phyloP scores from a whole-genome alignment of 139 green algal species.

The Coelastrella sp. region DNA sequence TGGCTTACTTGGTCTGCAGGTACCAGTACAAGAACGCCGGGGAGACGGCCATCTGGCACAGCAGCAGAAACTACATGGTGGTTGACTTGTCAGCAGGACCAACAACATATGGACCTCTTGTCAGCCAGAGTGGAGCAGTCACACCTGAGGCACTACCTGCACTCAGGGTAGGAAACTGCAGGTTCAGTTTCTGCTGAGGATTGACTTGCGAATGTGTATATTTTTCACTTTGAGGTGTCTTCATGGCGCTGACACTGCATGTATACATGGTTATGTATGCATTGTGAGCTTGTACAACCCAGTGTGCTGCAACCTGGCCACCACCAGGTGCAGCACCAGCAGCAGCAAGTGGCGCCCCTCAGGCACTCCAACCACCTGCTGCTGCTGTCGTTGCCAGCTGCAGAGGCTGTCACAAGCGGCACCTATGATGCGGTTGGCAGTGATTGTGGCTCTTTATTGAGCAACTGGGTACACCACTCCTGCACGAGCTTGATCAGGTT shows the following conservation, averaged over 20 bases:
- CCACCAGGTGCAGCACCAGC: not conserved
- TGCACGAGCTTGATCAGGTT: constrained; percentile 44
- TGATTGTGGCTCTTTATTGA: not conserved
- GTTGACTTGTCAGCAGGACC: constrained; percentile 46
- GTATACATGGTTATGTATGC: too few relatives aligned
- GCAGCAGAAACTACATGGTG: constrained; percentile 42
- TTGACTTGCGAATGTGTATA: not conserved
- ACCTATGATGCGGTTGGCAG: too few relatives aligned
- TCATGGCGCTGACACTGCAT: too few relatives aligned
- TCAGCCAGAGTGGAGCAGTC: constrained; percentile 19
- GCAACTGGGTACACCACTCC: not conserved
- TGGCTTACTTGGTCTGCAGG: not conserved
- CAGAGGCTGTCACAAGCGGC: not conserved
- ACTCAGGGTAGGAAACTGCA: not conserved
- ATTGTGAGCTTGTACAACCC: too few relatives aligned
- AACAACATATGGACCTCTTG: constrained; percentile 29
- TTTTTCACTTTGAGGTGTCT: too few relatives aligned
- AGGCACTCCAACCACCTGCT: not conserved
- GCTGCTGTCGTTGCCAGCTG: not conserved
- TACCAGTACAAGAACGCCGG: constrained; percentile 46
- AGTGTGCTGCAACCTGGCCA: not conserved
- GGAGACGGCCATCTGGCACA: constrained; percentile 27
- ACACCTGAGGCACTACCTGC: constrained; percentile 18
- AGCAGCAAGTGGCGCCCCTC: not conserved
- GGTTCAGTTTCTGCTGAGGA: not conserved